Conservation (phyloP, 1,284 basidiomycete species). For the Neotropicomus parvogracilis region DNA sequence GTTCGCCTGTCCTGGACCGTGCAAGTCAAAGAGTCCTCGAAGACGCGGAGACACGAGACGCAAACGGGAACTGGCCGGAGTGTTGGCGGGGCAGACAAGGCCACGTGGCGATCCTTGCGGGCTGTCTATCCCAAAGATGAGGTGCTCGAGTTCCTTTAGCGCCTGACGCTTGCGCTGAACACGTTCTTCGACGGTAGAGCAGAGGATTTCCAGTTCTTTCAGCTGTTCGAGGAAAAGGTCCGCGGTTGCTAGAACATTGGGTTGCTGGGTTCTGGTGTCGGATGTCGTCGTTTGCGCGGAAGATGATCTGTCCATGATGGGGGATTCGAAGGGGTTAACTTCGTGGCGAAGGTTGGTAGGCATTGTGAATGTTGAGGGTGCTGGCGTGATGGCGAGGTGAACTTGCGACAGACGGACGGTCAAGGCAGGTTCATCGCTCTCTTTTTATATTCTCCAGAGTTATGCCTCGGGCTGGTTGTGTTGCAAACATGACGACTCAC, state of each 20-base stretch:
- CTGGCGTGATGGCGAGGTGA: neutral
- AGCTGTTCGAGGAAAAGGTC: conserved; percentile 29
- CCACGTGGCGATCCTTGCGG: conserved; percentile 16
- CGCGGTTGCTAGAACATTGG: conserved; percentile 28
- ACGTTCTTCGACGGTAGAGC: conserved; percentile 25
- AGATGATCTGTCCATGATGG: conserved; percentile 8
- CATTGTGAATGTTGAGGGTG: conserved; percentile 10
- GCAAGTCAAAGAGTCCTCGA: conserved; percentile 31
- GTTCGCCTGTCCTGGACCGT: conserved; percentile 26
- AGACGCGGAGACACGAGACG: conserved; percentile 26
- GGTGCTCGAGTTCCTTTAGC: conserved; percentile 28
- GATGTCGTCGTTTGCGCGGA: neutral
- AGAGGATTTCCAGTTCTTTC: conserved; percentile 23
- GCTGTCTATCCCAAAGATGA: conserved; percentile 17
- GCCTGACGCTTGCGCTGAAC: conserved; percentile 26
- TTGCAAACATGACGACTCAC: conserved; percentile 8
- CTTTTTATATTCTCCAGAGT: conserved; percentile 15
- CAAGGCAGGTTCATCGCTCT: neutral
- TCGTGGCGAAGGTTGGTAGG: conserved; percentile 2
- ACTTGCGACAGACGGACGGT: conserved; percentile 2
- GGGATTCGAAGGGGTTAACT: conserved; percentile 23
- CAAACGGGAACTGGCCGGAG: conserved; percentile 19
- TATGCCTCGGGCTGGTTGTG: conserved; percentile 8
- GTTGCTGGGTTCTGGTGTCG: conserved; percentile 1
- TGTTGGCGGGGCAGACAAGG: conserved; percentile 26